Evolutionary conservation across 768 basidiomycete genomes (phyloP), one percentile per base, ranked within the genome.

Genomic region (Lactifluus pinguis): DNA sequence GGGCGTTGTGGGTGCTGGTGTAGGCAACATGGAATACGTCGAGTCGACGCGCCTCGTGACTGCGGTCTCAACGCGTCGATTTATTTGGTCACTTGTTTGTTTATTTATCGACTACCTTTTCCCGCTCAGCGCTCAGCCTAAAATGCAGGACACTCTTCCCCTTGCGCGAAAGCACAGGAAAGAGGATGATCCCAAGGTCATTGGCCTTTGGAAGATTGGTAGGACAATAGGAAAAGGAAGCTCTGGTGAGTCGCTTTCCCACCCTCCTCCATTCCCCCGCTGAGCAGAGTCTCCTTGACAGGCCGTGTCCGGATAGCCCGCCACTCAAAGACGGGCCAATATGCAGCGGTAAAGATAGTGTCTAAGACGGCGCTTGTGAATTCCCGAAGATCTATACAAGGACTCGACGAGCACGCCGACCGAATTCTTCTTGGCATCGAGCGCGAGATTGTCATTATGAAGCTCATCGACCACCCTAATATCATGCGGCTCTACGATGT

Each of bases 381-480:
- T 56, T 88, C 89, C 51, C 79, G 82, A 42, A 78, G 82, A 64
- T 88, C 87, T 25, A 76, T 91, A 61, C 79, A 82, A 52, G 82
- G 83, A 52, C 80, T 87, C 13, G 84, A 80, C 14, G 86, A 87
- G 59, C 83, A 88, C 63, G 80, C 86, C 13, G 90, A 92, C 68
- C 87, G 86, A 66, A 83, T 82, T 62, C 80, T 86, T 62, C 82
- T 90, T 60, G 84, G 86, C 51, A 84, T 97, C 62, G 90, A 95
- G 72, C 83, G 93, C 63, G 95, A 98, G 74, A 95, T 97, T 54
- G 92, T 95, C 62, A 86, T 97, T 69, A 95, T 98, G 94, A 98
- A 97, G 73, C 84, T 97, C 63, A 87, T 97, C 66, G 87, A 95
- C 64, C 93, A 98, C 70, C 94, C 94, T 2, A 94, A 95, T 72